These are phyloP conservation scores for Protomyces lactucae-debilis DNA, from an alignment of 1,139 yeast genomes.

Conservation along the genomic window DNA sequence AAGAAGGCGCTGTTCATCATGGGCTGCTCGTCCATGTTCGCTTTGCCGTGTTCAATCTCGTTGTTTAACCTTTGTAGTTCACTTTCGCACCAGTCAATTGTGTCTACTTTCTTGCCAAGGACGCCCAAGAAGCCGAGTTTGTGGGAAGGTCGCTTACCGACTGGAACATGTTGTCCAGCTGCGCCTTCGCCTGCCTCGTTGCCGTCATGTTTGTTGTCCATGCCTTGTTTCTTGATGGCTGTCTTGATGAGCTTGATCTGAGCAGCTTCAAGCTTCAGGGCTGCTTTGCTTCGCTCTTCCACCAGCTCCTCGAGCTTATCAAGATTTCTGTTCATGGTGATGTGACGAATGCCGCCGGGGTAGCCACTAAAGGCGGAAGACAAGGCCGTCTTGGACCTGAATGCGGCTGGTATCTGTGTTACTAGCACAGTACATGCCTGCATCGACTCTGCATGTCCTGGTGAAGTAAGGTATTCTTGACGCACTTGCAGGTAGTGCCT, in stretches of 20 bases:
- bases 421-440: constrained; percentile 76
- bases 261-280: constrained; percentile 62
- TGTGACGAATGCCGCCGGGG: constrained; percentile 55
- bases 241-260: constrained; percentile 55
- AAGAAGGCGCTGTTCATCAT: constrained; percentile 65
- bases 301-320: constrained; percentile 56
- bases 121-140: constrained; percentile 50
- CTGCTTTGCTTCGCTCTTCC: constrained; percentile 58
- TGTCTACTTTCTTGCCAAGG: constrained; percentile 79
- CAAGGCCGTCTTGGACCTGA: constrained; percentile 56
- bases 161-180: constrained; percentile 52
- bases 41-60: constrained; percentile 60
- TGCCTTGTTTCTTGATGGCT: constrained; percentile 49
- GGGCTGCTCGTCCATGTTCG: constrained; percentile 44
- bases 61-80: constrained; percentile 62
- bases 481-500: constrained; percentile 73
- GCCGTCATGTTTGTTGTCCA: constrained; percentile 27
- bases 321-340: constrained; percentile 69
- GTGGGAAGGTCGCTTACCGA: constrained; percentile 70
- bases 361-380: constrained; percentile 51
- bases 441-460: constrained; percentile 61
- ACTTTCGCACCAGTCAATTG: constrained; percentile 65
- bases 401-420: constrained; percentile 70
- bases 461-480: constrained; percentile 75
- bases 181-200: constrained; percentile 4